Conservation (phyloP, 352 stramenopile genomes). For the Blastocystis sp. region DNA sequence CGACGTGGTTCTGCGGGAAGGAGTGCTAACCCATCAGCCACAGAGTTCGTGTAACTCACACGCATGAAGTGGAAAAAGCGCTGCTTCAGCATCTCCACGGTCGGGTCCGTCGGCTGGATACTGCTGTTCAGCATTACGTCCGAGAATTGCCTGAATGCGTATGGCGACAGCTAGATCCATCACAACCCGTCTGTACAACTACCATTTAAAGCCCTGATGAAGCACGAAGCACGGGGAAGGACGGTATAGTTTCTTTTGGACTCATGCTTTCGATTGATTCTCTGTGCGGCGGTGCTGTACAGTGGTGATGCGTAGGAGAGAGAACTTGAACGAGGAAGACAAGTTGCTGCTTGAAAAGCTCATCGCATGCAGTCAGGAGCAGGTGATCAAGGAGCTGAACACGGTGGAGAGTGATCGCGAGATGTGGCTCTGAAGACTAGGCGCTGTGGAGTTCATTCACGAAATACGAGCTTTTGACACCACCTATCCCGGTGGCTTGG, state of each 20-base stretch:
- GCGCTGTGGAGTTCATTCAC: not conserved
- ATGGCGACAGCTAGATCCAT: too few species aligned
- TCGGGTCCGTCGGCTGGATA: not conserved
- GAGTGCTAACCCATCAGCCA: constrained; percentile 5
- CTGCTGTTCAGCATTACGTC: too few species aligned
- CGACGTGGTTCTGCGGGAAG: not conserved
- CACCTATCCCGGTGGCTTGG: constrained; percentile 75
- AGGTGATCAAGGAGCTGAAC: constrained; percentile 22
- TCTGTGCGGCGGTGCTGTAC: not conserved
- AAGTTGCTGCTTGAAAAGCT: constrained; percentile 12
- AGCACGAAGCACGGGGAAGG: too few species aligned
- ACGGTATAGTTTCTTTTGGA: not conserved
- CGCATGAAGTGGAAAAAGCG: constrained; percentile 20
- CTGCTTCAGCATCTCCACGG: not conserved
- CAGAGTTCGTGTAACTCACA: not conserved
- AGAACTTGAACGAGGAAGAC: constrained; percentile 1
- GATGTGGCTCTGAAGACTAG: not conserved
- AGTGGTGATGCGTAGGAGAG: not conserved
- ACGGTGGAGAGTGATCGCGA: not conserved
- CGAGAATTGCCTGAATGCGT: too few species aligned
- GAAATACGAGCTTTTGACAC: constrained; percentile 72
- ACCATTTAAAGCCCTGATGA: too few species aligned
- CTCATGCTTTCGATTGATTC: not conserved
- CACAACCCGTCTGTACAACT: too few species aligned
- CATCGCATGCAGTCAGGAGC: constrained; percentile 31